Percentiles rank a stretch among this genome's conserved stretches.
These are phyloP conservation scores for Acacia confusa DNA, from an alignment of 306 rosid genomes.

Conservation along the genomic window DNA sequence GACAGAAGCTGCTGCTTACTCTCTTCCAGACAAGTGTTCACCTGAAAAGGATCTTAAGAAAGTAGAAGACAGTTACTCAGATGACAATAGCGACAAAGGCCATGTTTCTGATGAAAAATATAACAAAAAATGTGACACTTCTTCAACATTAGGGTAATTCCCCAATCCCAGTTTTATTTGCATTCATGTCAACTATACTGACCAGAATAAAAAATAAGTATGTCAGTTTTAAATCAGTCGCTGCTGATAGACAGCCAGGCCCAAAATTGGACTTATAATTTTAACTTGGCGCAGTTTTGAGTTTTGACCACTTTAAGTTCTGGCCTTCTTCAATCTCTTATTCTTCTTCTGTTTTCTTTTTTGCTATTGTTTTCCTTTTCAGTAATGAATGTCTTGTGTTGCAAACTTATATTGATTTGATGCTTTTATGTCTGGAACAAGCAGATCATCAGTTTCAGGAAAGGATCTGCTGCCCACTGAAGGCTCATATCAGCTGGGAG, in stretches of 20 bases:
- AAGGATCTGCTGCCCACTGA: conserved; percentile 64
- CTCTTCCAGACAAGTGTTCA: conserved; percentile 57
- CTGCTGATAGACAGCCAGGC: conserved; percentile 23
- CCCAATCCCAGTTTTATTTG: conserved; percentile 4
- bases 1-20: conserved; percentile 69
- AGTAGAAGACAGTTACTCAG: conserved; percentile 49
- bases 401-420: conserved; percentile 20
- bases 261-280: conserved; percentile 1
- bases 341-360: background rate
- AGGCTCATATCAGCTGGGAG: conserved; percentile 61
- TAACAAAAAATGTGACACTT: conserved; percentile 45
- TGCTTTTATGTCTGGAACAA: conserved; percentile 37
- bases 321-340: conserved; percentile 15
- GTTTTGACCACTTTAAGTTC: conserved; percentile 7
- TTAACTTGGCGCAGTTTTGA: background rate
- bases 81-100: conserved; percentile 49
- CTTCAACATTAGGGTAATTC: conserved; percentile 55
- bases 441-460: conserved; percentile 61
- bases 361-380: background rate
- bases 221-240: conserved; percentile 17
- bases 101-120: conserved; percentile 60
- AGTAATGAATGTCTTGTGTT: background rate
- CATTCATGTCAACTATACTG: background rate
- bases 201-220: background rate
- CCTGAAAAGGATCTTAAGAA: conserved; percentile 62